A percentile compares a stretch with the other conserved stretches of the same genome.
Conservation (phyloP, 495 filamentous ascomycete genomes). For the Penicillium chermesinum region DNA sequence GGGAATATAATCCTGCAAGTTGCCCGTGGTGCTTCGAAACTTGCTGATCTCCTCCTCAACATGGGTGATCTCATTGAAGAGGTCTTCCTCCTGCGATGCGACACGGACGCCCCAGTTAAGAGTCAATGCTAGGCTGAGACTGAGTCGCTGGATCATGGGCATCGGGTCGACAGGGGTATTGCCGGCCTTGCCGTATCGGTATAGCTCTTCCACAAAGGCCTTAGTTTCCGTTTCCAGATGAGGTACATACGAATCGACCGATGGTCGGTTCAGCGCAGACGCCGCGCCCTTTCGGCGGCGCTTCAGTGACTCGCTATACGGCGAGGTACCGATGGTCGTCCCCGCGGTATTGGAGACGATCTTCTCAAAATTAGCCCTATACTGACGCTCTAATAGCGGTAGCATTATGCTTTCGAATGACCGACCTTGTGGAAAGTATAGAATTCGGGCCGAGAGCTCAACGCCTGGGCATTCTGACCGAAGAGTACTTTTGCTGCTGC, state of each 20-base stretch:
- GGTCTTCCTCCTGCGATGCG: conserved; percentile 47
- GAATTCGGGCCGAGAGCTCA: conserved; percentile 55
- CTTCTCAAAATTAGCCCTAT: conserved; percentile 19
- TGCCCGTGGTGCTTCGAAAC: conserved; percentile 56
- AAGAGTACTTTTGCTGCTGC: conserved; percentile 54
- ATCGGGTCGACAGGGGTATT: conserved; percentile 52
- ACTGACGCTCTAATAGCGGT: neutral
- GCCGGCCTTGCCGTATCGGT: conserved; percentile 50
- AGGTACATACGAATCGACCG: conserved; percentile 54
- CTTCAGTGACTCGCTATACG: conserved; percentile 60
- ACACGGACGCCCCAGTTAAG: conserved; percentile 61
- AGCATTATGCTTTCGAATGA: neutral
- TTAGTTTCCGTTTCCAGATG: conserved; percentile 59
- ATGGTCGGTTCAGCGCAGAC: conserved; percentile 57
- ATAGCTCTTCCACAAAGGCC: conserved; percentile 53
- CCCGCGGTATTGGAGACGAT: conserved; percentile 58
- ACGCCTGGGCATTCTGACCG: conserved; percentile 52
- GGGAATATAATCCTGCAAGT: conserved; percentile 61
- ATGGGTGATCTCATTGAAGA: conserved; percentile 59
- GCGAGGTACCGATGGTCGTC: conserved; percentile 62
- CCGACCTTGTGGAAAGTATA: conserved; percentile 63
- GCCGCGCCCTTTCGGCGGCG: conserved; percentile 58
- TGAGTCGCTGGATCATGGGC: conserved; percentile 56
- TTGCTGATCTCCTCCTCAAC: conserved; percentile 57
- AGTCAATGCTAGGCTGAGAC: conserved; percentile 52